These are phyloP conservation scores for Fusarium sp. DNA, from an alignment of 2,329 filamentous ascomycete genomes.

Conservation along the genomic window DNA sequence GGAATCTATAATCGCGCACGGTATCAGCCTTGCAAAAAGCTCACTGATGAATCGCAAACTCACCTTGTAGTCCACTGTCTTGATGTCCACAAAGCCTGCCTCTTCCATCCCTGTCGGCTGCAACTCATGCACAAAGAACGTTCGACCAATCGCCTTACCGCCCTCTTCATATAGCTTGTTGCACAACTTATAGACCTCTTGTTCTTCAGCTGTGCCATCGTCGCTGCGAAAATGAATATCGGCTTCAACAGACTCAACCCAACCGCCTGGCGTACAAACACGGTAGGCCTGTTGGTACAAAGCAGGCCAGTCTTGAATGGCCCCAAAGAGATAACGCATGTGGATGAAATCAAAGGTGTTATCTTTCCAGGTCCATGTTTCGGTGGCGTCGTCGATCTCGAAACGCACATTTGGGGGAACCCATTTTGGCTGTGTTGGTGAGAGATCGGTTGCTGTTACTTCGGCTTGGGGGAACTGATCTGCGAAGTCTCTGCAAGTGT, in stretches of 20 bases:
- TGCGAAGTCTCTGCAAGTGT: background rate
- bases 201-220: background rate
- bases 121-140: background rate
- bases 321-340: constrained; percentile 18
- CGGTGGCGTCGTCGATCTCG: constrained; percentile 19
- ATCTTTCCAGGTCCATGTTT: constrained; percentile 10
- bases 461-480: constrained; percentile 13
- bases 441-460: constrained; percentile 15
- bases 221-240: constrained; percentile 22
- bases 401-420: constrained; percentile 18
- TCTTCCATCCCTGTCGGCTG: background rate
- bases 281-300: constrained; percentile 15
- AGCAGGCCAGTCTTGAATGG: constrained; percentile 7
- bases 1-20: background rate
- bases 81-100: background rate
- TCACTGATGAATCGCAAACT: fast-evolving
- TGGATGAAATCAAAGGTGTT: constrained; percentile 15
- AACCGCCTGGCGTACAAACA: constrained; percentile 7
- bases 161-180: background rate
- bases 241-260: constrained; percentile 17
- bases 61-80: background rate
- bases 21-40: background rate
- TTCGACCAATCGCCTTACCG: background rate
- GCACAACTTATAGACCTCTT: background rate
- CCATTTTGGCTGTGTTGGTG: constrained; percentile 20